phyloP scores from a whole-genome alignment of 257 asterid genomes.

The Ligustrum vulgare region DNA sequence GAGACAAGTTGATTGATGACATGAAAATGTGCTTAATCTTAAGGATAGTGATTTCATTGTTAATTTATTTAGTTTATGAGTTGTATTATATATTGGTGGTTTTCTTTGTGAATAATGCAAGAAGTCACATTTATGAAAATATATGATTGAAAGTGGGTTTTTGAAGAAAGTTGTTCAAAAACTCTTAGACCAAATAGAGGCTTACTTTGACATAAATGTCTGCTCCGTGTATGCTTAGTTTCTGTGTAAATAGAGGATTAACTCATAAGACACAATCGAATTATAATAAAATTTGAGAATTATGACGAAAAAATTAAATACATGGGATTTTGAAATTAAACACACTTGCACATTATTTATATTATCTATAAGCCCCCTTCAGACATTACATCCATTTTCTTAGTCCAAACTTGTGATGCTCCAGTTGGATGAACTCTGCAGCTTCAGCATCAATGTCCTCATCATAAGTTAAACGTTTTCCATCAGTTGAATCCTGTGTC shows the following conservation, averaged over 20 bases:
- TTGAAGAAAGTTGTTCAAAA: too few relatives aligned
- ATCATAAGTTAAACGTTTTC: not conserved
- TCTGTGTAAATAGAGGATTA: not conserved
- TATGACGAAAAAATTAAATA: not conserved
- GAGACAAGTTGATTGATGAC: too few relatives aligned
- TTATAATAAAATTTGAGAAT: not conserved
- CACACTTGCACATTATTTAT: constrained; percentile 4
- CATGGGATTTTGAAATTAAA: not conserved
- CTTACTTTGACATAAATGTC: not conserved
- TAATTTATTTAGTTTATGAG: too few relatives aligned
- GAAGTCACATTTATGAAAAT: too few relatives aligned
- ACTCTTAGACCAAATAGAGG: too few relatives aligned
- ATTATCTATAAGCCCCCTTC: not conserved
- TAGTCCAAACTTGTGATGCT: constrained; percentile 36
- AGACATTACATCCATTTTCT: constrained; percentile 24
- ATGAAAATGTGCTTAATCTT: too few relatives aligned
- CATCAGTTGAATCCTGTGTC: not conserved
- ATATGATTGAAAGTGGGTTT: too few relatives aligned
- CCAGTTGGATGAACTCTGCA: constrained; percentile 35
- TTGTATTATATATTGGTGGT: too few relatives aligned
- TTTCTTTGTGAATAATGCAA: too few relatives aligned
- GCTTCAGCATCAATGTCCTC: constrained; percentile 40
- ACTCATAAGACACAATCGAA: not conserved
- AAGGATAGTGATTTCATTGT: too few relatives aligned
- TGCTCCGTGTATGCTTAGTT: not conserved